Percentiles rank a stretch among this genome's conserved stretches.
phyloP scores from a whole-genome alignment of 2,329 filamentous ascomycete species.

The Pseudovirgaria hyperparasitica region DNA sequence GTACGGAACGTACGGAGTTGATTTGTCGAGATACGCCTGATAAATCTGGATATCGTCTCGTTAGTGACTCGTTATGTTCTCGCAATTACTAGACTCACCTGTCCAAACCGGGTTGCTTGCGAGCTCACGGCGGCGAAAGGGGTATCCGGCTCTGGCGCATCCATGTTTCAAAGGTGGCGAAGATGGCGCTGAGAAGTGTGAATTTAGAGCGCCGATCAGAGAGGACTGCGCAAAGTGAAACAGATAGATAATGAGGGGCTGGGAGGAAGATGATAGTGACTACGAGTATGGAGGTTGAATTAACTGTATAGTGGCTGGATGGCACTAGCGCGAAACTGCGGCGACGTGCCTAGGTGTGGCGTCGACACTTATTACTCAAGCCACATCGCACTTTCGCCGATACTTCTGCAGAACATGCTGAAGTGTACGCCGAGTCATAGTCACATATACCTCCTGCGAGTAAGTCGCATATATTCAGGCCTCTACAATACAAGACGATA shows the following conservation, averaged over 20 bases:
- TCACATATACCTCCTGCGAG: too few species aligned
- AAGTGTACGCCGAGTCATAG: too few species aligned
- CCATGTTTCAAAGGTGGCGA: constrained; percentile 44
- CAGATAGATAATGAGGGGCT: background rate
- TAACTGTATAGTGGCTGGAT: too few species aligned
- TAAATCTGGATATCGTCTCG: constrained; percentile 58
- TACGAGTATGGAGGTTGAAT: background rate
- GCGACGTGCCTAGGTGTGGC: too few species aligned
- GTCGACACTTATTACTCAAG: too few species aligned
- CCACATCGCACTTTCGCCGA: too few species aligned
- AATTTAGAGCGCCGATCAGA: background rate
- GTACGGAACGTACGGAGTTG: constrained; percentile 78
- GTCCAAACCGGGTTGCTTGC: constrained; percentile 64
- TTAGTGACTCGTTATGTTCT: constrained; percentile 1
- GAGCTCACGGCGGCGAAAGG: constrained; percentile 82
- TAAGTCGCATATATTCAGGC: too few species aligned
- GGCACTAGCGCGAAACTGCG: too few species aligned
- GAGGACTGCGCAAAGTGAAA: background rate
- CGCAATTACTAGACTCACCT: constrained; percentile 39
- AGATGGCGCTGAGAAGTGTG: background rate
- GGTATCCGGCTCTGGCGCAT: constrained; percentile 78
- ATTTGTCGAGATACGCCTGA: constrained; percentile 87
- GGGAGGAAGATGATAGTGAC: background rate
- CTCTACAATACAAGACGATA: too few species aligned
- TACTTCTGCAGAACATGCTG: too few species aligned